Evolutionary conservation across 2,329 filamentous ascomycete genomes (phyloP).

Genomic region (Pseudovirgaria hyperparasitica): DNA sequence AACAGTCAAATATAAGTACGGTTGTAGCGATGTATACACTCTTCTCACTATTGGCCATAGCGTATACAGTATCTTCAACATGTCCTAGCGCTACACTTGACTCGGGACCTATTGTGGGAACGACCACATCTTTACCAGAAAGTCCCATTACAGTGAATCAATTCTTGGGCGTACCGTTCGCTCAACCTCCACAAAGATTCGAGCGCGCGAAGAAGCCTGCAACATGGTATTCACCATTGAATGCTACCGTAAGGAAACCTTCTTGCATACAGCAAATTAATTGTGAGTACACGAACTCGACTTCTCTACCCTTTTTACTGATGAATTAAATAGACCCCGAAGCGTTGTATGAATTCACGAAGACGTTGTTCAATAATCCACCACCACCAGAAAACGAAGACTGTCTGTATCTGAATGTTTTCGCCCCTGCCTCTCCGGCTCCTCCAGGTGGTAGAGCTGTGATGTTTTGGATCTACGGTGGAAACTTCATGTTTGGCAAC

Average conservation of each 20-base stretch:
- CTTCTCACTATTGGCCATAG: too few relatives aligned
- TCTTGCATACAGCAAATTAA: constrained; percentile 16
- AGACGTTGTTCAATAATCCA: constrained; percentile 11
- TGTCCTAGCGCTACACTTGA: constrained; percentile 13
- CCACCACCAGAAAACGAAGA: constrained; percentile 21
- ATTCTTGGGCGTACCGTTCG: constrained; percentile 19
- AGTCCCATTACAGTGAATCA: constrained; percentile 14
- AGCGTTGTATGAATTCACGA: constrained; percentile 1
- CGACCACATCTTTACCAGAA: constrained; percentile 9
- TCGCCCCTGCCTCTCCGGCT: constrained; percentile 13
- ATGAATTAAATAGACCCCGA: not conserved
- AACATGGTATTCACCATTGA: constrained; percentile 8
- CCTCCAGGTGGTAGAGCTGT: constrained; percentile 6
- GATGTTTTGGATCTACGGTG: constrained; percentile 20
- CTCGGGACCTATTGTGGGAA: constrained; percentile 14
- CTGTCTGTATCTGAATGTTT: constrained; percentile 28
- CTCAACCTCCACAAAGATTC: constrained; percentile 15
- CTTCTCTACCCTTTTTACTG: not conserved
- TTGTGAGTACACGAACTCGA: constrained; percentile 1
- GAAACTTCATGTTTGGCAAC: constrained; percentile 13
- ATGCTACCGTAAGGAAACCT: constrained; percentile 9
- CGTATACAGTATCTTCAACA: too few relatives aligned
- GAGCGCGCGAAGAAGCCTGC: constrained; percentile 9
- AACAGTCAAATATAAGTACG: too few relatives aligned
- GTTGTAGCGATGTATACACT: too few relatives aligned